These are phyloP conservation scores for Fraxinus xanthoxyloides DNA, from an alignment of 305 asterid species.

Conservation along the genomic window DNA sequence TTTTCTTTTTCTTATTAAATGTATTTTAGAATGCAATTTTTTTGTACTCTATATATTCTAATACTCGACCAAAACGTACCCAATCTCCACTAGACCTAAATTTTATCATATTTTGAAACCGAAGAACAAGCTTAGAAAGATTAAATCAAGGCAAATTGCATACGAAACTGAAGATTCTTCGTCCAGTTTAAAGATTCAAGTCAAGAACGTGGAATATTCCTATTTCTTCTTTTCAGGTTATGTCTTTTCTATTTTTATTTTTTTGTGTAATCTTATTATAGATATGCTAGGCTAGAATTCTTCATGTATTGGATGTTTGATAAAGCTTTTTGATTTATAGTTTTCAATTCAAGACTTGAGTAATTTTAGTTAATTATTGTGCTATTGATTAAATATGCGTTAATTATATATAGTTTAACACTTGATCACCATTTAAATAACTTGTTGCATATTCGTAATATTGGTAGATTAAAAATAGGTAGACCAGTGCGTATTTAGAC, in stretches of 20 bases:
- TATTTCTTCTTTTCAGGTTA: neutral
- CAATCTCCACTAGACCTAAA: neutral
- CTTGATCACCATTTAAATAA: neutral
- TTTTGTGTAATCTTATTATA: neutral
- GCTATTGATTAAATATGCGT: neutral
- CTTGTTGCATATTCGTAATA: neutral
- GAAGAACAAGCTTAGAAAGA: neutral
- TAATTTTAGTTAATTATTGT: neutral
- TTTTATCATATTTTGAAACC: neutral
- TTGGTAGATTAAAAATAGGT: too few species aligned
- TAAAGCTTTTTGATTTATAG: neutral
- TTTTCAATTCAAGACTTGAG: neutral
- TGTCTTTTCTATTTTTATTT: neutral
- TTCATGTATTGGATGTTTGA: neutral
- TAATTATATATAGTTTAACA: too few species aligned
- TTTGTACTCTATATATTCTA: neutral
- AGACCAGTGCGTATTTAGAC: neutral
- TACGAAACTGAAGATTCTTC: neutral
- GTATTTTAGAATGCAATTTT: neutral
- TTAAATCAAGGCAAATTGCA: neutral
- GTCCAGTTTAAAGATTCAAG: neutral
- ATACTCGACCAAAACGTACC: neutral
- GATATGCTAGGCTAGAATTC: neutral
- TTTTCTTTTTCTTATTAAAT: too few species aligned
- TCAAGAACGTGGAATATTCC: neutral